These are phyloP conservation scores for Podaxis sp. DNA, from an alignment of 768 basidiomycete genomes.

Conservation along the genomic window DNA sequence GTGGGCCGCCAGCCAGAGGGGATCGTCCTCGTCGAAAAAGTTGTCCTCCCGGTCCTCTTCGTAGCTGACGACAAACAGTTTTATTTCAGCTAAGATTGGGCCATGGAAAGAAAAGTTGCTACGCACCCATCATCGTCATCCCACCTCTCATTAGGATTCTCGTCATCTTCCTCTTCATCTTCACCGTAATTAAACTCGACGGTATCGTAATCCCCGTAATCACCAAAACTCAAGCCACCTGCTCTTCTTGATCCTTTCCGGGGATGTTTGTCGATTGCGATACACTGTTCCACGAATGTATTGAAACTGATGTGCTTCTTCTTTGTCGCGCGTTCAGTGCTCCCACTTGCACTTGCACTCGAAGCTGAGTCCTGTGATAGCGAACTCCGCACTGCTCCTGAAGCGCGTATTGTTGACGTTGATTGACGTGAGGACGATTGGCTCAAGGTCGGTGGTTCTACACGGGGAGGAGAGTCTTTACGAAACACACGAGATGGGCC, in stretches of 20 bases:
- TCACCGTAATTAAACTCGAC: conserved; percentile 40
- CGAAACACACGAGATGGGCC: conserved; percentile 44
- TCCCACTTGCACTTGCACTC: conserved; percentile 21
- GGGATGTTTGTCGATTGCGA: conserved; percentile 77
- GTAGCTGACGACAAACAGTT: conserved; percentile 38
- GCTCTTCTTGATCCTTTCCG: conserved; percentile 15
- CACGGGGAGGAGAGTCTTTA: conserved; percentile 70
- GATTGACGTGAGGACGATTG: conserved; percentile 14
- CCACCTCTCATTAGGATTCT: not conserved
- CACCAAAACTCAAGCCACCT: not conserved
- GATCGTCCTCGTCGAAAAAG: conserved; percentile 42
- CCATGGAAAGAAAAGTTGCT: not conserved
- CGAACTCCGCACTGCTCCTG: conserved; percentile 23
- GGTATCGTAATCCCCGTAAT: not conserved
- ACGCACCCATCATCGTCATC: conserved; percentile 65
- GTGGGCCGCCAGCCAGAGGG: conserved; percentile 13
- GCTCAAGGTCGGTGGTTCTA: conserved; percentile 30
- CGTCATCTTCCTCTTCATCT: conserved; percentile 46
- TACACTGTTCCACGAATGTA: conserved; percentile 95
- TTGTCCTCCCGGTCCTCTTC: conserved; percentile 63
- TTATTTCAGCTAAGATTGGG: not conserved
- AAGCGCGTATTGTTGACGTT: conserved; percentile 13
- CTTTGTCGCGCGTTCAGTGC: conserved; percentile 32
- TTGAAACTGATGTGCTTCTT: conserved; percentile 96
- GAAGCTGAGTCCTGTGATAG: conserved; percentile 31